A percentile compares a stretch with the other conserved stretches of the same genome.
Evolutionary conservation across 129 eudicot species (phyloP).

Genomic region (Artemisia annua): DNA sequence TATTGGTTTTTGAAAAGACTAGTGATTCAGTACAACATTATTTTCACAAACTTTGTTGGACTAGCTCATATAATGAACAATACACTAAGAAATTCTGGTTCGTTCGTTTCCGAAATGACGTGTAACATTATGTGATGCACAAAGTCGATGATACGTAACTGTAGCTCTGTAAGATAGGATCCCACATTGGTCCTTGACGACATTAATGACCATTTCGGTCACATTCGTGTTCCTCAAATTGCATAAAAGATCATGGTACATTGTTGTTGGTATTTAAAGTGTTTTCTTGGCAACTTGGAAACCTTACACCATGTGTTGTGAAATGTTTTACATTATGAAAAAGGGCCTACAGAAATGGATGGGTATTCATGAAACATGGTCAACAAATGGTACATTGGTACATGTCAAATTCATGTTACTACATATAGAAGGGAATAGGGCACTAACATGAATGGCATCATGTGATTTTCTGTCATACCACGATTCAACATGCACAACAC

Average conservation of each 20-base stretch:
- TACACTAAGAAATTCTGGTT: too few relatives aligned
- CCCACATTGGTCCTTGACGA: background rate
- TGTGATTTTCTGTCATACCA: conserved; percentile 21
- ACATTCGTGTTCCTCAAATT: conserved; percentile 2
- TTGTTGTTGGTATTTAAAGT: conserved; percentile 5
- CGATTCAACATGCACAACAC: conserved; percentile 13
- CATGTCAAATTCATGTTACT: conserved; percentile 11
- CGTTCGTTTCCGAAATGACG: background rate
- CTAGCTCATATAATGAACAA: too few relatives aligned
- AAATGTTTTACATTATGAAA: background rate
- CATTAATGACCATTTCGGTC: background rate
- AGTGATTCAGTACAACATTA: too few relatives aligned
- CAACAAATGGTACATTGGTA: conserved; percentile 10
- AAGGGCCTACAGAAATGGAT: conserved; percentile 4
- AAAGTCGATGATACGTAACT: too few relatives aligned
- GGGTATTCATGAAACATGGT: conserved; percentile 19
- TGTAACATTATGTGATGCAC: background rate
- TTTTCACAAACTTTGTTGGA: too few relatives aligned
- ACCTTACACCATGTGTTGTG: conserved; percentile 8
- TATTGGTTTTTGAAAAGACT: background rate
- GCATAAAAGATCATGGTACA: conserved; percentile 4
- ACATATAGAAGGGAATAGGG: conserved; percentile 17
- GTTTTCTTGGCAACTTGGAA: background rate
- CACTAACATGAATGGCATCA: background rate
- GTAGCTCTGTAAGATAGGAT: too few relatives aligned